Evolutionary conservation across 139 green algal genomes (phyloP), one percentile per base, ranked within the genome.

Genomic region (Coelastrella sp.): DNA sequence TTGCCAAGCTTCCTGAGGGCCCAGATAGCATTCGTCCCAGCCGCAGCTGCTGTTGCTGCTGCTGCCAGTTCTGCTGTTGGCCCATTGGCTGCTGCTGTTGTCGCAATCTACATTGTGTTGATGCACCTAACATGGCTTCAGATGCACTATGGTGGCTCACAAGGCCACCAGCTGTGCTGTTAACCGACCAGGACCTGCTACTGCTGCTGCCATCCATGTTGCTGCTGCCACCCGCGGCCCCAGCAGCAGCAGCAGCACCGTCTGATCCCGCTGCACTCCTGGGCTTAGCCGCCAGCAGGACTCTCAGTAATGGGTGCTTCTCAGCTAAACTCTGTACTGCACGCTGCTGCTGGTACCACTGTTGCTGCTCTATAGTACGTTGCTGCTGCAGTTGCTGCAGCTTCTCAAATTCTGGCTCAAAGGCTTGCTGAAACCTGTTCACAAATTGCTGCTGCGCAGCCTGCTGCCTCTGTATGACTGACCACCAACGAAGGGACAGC

Each of bases 11-110:
- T 47, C 32, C 32, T 47, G 32, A 47, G 32, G 32, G 32, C 32
- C 32, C 32, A 47, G 32, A 47, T 47, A 47, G 32, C 32, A 47
- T 47, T 47, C 32, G 32, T 47, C 32, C 32, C 32, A 47, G 32
- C 32, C 32, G 32, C 32, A 47, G 32, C 73, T 80, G 73, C 73
- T 80, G 73, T 13, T 17, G 73, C 73, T 16, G 73, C 73, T 80
- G 20, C 73, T 57, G 73, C 73, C 32, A 20, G 7, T 80, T 17
- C 73, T 80, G 73, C 73, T 80, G 73, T 47, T 80, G 20, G 17
- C 11, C 73, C 73, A 80, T 82, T 32, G 22, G 23, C 76, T 82
- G 76, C 22, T 59, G 76, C 76, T 82, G 76, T 32, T 60, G 76
- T 57, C 14, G 76, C 76, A 59, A 60, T 8, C 76, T 82, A 7